Base-by-base conservation (phyloP, 169 alveolate species). In the Plasmodium vinckei region DNA sequence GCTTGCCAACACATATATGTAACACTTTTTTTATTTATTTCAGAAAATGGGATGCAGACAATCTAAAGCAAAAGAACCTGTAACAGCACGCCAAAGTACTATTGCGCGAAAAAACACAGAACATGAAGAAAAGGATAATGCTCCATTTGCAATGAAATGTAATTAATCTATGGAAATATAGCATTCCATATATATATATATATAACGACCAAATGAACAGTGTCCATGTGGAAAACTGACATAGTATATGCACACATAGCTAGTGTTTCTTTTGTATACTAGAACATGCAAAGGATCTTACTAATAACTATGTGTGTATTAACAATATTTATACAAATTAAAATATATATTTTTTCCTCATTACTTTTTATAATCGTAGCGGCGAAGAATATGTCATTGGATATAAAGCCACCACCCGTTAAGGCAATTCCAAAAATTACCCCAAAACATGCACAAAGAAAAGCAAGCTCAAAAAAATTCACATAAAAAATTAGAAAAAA, bases 401-500 rank as follows among this genome's bases (percentile, higher is more conserved):
- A 77, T 49, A 68, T 77, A 0, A 77, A 64, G n/a, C 89, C 89
- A 7, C 89, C 89, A 77, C 89, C 89, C 5, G 89, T 77, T 42
- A 77, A 77, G 69, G 89, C 89, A 46, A 33, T 77, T n/a, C 89
- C 89, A 44, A 77, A 65, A 63, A 39, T 77, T 46, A 5, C 67
- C 17, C 89, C 89, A 63, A 77, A 77, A 21, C n/a, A 33, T 19
- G 7, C 39, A 3, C 61, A 15, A 25, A 77, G 21, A 53, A 77
- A 46, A 57, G 63, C 25, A 23, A 53, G 51, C 51, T 63, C 27
- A 77, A 51, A 39, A n/a, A 23, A 64, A 64, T 33, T 49, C 17
- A 33, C 13, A 25, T 25, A 64, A 73, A 73, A 73, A 61, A 73
- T 73, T 73, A 60, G 65, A 15, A 56, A 25, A 72, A 56, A 60